phyloP scores from a whole-genome alignment of 2,329 filamentous ascomycete genomes.

The Verticillium klebahnii region DNA sequence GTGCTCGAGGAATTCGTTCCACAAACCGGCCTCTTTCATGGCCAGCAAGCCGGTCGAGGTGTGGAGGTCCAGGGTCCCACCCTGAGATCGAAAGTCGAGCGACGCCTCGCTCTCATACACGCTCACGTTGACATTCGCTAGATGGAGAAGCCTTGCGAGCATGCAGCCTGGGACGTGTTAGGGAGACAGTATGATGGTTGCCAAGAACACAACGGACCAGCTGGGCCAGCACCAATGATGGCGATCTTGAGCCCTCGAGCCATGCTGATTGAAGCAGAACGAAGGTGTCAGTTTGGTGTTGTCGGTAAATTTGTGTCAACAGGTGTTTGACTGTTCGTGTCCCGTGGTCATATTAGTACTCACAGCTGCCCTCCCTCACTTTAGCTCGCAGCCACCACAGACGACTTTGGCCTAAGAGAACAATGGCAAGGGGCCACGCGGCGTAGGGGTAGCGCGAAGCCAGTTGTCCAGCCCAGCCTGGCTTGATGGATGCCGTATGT shows the following conservation, averaged over 20 bases:
- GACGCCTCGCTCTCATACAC: conserved; percentile 45
- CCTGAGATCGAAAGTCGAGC: conserved; percentile 40
- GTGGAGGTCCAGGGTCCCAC: conserved; percentile 52
- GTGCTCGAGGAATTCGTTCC: conserved; percentile 42
- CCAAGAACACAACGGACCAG: conserved; percentile 16
- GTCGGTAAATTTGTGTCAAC: not conserved
- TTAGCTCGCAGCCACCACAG: not conserved
- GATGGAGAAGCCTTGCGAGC: conserved; percentile 46
- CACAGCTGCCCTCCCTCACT: not conserved
- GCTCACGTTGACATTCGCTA: conserved; percentile 38
- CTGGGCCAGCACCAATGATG: conserved; percentile 44
- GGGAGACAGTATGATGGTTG: not conserved
- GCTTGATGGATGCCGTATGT: not conserved
- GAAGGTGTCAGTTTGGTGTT: not conserved
- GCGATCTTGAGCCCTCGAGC: conserved; percentile 27
- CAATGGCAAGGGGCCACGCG: not conserved
- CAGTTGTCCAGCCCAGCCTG: not conserved
- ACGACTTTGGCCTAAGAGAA: not conserved
- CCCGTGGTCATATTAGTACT: not conserved
- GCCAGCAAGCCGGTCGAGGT: conserved; percentile 44
- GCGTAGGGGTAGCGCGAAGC: not conserved
- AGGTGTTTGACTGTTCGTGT: not conserved
- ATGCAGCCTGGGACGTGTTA: conserved; percentile 29
- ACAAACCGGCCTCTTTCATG: conserved; percentile 44
- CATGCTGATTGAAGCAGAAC: not conserved